Conservation (phyloP, 108 stramenopile genomes). For the Skeletonema potamos region DNA sequence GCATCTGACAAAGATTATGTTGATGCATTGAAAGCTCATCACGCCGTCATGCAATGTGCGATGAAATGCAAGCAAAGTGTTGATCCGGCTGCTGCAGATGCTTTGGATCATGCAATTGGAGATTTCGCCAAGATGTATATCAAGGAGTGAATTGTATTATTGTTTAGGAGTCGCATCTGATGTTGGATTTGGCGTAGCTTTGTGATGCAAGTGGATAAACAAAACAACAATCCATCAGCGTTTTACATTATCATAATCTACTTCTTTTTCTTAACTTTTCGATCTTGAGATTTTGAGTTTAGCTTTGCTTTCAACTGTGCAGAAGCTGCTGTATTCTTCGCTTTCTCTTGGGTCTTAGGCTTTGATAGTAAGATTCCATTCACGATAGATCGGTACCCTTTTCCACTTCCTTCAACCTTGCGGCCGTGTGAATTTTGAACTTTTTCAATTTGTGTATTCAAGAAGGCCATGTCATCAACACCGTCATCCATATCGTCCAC, state of each 20-base stretch:
- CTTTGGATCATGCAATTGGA: conserved; percentile 71
- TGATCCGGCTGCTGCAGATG: conserved; percentile 59
- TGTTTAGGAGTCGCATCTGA: neutral
- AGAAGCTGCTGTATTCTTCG: conserved; percentile 48
- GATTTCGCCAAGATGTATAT: conserved; percentile 79
- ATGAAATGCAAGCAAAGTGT: conserved; percentile 82
- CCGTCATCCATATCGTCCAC: conserved; percentile 44
- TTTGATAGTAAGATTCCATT: conserved; percentile 77
- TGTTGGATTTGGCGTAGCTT: neutral
- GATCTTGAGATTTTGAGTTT: conserved; percentile 58
- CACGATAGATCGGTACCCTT: conserved; percentile 64
- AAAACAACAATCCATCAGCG: neutral
- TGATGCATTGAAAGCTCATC: conserved; percentile 75
- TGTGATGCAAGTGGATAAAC: neutral
- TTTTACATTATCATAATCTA: conserved; percentile 13
- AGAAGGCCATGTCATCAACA: conserved; percentile 86
- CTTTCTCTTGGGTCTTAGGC: conserved; percentile 45
- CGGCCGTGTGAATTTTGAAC: conserved; percentile 82
- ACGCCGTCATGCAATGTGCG: conserved; percentile 75
- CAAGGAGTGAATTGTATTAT: conserved; percentile 8
- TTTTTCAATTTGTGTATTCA: conserved; percentile 78
- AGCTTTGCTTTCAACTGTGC: conserved; percentile 61
- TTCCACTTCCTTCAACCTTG: conserved; percentile 62
- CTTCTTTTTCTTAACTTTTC: conserved; percentile 61
- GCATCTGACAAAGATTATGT: conserved; percentile 59